These are phyloP conservation scores for Boletus rubescentipes DNA, from an alignment of 768 basidiomycete genomes.

Conservation along the genomic window DNA sequence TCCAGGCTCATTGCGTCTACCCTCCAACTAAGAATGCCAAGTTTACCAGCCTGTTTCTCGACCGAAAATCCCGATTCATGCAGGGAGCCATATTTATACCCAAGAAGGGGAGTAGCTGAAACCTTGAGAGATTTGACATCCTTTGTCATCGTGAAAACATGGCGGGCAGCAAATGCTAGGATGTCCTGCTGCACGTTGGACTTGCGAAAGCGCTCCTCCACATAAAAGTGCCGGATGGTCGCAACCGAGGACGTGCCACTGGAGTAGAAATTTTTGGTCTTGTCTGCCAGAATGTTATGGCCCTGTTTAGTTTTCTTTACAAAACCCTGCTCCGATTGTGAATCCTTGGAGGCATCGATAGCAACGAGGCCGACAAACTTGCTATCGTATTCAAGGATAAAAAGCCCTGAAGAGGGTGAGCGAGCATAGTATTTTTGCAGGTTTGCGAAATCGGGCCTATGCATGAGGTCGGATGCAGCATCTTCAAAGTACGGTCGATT, in stretches of 20 bases:
- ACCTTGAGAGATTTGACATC: constrained; percentile 47
- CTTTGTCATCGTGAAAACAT: constrained; percentile 50
- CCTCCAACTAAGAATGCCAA: constrained; percentile 64
- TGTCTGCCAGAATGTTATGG: constrained; percentile 6
- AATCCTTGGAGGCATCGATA: constrained; percentile 57
- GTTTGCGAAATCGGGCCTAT: constrained; percentile 53
- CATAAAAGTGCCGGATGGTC: constrained; percentile 71
- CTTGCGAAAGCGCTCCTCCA: constrained; percentile 61
- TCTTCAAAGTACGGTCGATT: constrained; percentile 71
- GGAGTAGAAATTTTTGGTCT: constrained; percentile 18
- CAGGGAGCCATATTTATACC: constrained; percentile 48
- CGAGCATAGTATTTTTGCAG: constrained; percentile 55
- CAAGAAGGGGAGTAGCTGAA: constrained; percentile 48
- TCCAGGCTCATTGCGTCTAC: constrained; percentile 43
- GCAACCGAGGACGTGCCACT: constrained; percentile 50
- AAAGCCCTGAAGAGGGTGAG: constrained; percentile 65
- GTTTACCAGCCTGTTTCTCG: constrained; percentile 40
- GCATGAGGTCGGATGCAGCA: constrained; percentile 49
- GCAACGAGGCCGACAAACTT: constrained; percentile 69
- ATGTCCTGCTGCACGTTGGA: constrained; percentile 64
- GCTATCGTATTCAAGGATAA: constrained; percentile 60
- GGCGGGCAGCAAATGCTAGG: constrained; percentile 53
- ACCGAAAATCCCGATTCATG: constrained; percentile 48
- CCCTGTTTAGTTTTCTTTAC: constrained; percentile 23
- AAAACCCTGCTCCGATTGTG: constrained; percentile 30